These are phyloP conservation scores for Clavariopsis aquatica DNA, from an alignment of 495 filamentous ascomycete genomes.

Conservation along the genomic window DNA sequence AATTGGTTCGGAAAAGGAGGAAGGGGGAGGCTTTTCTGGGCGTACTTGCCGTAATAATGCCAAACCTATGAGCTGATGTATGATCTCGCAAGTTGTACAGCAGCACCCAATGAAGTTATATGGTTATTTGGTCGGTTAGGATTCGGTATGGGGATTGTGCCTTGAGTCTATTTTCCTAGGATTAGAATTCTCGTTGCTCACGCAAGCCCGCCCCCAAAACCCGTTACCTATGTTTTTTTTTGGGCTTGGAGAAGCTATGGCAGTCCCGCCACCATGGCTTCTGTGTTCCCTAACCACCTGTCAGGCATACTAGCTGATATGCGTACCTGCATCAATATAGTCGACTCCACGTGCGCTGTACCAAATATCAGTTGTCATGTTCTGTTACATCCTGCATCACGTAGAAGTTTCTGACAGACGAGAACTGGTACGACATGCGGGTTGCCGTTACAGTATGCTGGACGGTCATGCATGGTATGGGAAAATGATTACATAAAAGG, in stretches of 20 bases:
- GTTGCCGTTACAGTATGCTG: constrained; percentile 6
- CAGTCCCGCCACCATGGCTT: too few relatives aligned
- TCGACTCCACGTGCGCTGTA: neutral
- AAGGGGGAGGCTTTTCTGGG: neutral
- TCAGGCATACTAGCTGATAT: neutral
- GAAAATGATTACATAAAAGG: neutral
- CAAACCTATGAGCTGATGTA: too few relatives aligned
- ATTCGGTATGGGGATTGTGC: constrained; percentile 13
- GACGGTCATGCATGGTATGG: neutral
- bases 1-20: neutral
- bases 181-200: constrained; percentile 28
- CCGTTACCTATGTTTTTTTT: too few relatives aligned
- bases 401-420: too few relatives aligned
- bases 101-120: neutral
- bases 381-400: too few relatives aligned
- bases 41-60: neutral
- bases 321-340: neutral
- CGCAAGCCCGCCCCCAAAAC: constrained; percentile 26
- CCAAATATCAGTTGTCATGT: too few relatives aligned
- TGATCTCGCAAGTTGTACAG: neutral
- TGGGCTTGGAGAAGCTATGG: too few relatives aligned
- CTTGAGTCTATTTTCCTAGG: neutral
- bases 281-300: neutral
- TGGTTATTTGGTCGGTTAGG: neutral
- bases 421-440: neutral